phyloP scores from a whole-genome alignment of 179 eudicot genomes.

The Amaranthus tricolor region DNA sequence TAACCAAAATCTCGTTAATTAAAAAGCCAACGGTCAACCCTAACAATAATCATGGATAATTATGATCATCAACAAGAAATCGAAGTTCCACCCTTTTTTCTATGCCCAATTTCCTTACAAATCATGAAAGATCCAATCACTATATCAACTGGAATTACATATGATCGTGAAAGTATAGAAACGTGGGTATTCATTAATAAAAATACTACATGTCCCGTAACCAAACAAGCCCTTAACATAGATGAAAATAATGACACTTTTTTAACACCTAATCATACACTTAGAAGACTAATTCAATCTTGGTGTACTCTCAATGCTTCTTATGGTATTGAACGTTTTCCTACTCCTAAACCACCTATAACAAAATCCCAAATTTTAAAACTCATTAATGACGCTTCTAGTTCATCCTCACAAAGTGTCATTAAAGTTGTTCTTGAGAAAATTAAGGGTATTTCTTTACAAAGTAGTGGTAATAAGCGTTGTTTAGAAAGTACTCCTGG shows the following conservation, averaged over 20 bases:
- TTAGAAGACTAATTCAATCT: conserved; percentile 74
- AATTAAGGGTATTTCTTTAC: conserved; percentile 46
- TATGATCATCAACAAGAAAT: conserved; percentile 31
- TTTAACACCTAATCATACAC: conserved; percentile 72
- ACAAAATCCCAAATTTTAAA: conserved; percentile 39
- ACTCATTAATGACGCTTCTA: conserved; percentile 31
- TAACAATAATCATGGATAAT: conserved; percentile 11
- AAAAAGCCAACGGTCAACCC: too few species aligned
- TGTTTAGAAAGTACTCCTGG: conserved; percentile 55
- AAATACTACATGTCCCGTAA: conserved; percentile 60
- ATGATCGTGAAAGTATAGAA: conserved; percentile 74
- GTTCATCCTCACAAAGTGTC: neutral
- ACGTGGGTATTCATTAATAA: conserved; percentile 55
- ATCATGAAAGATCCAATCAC: conserved; percentile 89
- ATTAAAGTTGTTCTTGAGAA: conserved; percentile 26
- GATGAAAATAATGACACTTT: conserved; percentile 11
- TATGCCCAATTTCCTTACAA: conserved; percentile 78
- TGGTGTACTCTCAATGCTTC: conserved; percentile 81
- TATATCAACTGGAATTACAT: conserved; percentile 68
- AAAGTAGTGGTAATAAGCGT: conserved; percentile 48
- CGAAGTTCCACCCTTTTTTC: conserved; percentile 63
- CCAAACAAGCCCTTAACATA: conserved; percentile 49
- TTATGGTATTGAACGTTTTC: conserved; percentile 55
- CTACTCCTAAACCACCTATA: conserved; percentile 60
- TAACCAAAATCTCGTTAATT: too few species aligned